Evolutionary conservation across 2,329 filamentous ascomycete species (phyloP), one percentile per base, ranked within the genome.

Genomic region (Sporothrix sp.): DNA sequence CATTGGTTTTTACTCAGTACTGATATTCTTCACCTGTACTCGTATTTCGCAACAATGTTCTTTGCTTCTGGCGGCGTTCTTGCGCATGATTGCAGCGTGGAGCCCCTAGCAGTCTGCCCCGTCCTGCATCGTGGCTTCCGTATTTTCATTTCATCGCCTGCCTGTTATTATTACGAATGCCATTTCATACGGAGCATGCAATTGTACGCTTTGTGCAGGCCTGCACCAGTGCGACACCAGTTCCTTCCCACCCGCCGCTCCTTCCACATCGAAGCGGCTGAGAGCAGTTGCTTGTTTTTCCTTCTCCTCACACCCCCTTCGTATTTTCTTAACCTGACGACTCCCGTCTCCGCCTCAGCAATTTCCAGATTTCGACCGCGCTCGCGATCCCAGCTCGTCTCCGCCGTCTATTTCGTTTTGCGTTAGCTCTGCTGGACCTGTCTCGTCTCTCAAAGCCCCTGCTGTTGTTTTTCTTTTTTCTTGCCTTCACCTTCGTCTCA

Each of bases 41-140:
- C n/a, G n/a, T n/a, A n/a, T n/a, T n/a, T n/a, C n/a, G n/a, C n/a
- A n/a, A n/a, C n/a, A n/a, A n/a, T n/a, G n/a, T 46, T 14, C 21
- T 43, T 44, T 43, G 30, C 23, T 21, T 43, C 23, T 30, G 37
- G 16, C 37, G 14, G 37, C 36, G 36, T 27, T 28, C 18, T 30
- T 37, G 33, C 30, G 32, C 25, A 35, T 46, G 30, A 46, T 46
- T 47, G 23, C 30, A 35, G 43, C 44, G 44, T 47, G 44, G 44
- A 47, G 44, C 44, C 32, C 44, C 33, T 37, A 45, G 25, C 30
- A 45, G 43, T 30, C 14, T 30, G 43, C 43, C 43, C 43, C 43
- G 13, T 45, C n/a, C n/a, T n/a, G n/a, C n/a, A n/a, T n/a, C n/a
- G n/a, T n/a, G n/a, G n/a, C n/a, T n/a, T n/a, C n/a, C n/a, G n/a